Evolutionary conservation across 441 rosid species (phyloP), one percentile per base, ranked within the genome.

Genomic region (Bruguiera hainesii): DNA sequence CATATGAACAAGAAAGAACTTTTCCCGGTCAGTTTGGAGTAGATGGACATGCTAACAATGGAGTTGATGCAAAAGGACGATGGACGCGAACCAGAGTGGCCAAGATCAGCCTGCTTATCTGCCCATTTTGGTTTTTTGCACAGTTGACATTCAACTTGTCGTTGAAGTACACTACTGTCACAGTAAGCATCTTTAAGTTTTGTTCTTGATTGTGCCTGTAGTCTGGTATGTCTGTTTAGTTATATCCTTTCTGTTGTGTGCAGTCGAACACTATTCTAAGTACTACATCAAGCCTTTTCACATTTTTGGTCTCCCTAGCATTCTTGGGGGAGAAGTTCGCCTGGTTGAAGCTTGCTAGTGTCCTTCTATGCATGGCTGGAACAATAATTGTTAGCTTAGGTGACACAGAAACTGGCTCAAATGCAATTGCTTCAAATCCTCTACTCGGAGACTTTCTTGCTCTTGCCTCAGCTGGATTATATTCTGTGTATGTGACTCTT

Each of bases 101-200:
- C 1, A 87, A 83, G 78, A 92, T 80, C 65, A 94, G 99, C 73
- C 81, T 94, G 74, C 25, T 81, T 62, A 81, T 94, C 50, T 88
- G 97, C 79, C 99, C 96, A 21, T 89, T 89, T 84, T 94, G 98
- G 98, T 94, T 94, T 76, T 68, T 91, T 52, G 98, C 98, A 0
- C 97, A 91, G 80, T 85, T 94, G 69, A 80, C 91, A 62, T 94
- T 94, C 71, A 91, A 94, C 76, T 83, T 94, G 60, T 94, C 97
- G 18, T 75, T 94, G 73, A 91, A 94, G 84, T 89, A 91, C 75
- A 94, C 98, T 21, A 85, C 97, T 0, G 96, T 91, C 26, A 94
- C 97, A 51, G 97, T 94, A 79, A 82, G 89, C 63, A 60, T 70
- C 66, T 61, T 49, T 21, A 50, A 33, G 13, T 65, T 66, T 66